These are phyloP conservation scores for Retiboletus flavoniger DNA, from an alignment of 1,284 basidiomycete species.

Conservation along the genomic window DNA sequence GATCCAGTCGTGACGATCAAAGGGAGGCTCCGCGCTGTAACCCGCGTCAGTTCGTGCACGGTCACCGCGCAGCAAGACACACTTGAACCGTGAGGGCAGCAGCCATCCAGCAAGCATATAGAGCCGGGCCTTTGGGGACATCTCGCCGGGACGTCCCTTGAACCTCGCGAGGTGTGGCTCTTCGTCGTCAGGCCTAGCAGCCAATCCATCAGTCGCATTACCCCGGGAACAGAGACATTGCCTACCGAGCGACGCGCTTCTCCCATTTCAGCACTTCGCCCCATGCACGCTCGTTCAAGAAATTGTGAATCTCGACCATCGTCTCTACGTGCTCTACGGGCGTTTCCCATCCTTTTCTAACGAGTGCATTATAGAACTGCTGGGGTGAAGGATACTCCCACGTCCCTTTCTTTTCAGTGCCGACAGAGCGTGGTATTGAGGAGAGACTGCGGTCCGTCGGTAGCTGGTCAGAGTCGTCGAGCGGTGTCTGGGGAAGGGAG, in stretches of 20 bases:
- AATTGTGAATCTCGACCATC: slow-evolving; percentile 99
- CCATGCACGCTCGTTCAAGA: slow-evolving; percentile 97
- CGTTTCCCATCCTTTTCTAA: slow-evolving; percentile 97
- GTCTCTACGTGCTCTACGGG: slow-evolving; percentile 95
- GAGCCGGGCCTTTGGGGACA: slow-evolving; percentile 86
- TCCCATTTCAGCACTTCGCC: slow-evolving; percentile 95
- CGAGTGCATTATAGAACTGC: slow-evolving; percentile 98
- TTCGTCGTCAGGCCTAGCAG: slow-evolving; percentile 40
- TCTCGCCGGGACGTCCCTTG: slow-evolving; percentile 86
- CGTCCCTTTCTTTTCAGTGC: slow-evolving; percentile 17
- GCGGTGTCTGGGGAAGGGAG: slow-evolving; percentile 65
- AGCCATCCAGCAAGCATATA: slow-evolving; percentile 84
- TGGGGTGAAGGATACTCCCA: slow-evolving; percentile 99
- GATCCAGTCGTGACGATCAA: slow-evolving; percentile 99
- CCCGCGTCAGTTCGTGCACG: slow-evolving; percentile 11
- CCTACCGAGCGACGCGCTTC: slow-evolving; percentile 60
- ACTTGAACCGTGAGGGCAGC: slow-evolving; percentile 89
- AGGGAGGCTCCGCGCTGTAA: slow-evolving; percentile 82
- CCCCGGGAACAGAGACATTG: not conserved
- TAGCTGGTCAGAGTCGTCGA: slow-evolving; percentile 60
- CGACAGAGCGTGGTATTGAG: slow-evolving; percentile 78
- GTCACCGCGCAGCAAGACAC: slow-evolving; percentile 31
- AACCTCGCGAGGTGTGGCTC: slow-evolving; percentile 78
- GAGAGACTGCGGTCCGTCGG: slow-evolving; percentile 78
- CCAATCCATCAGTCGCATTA: slow-evolving; percentile 7